These are phyloP conservation scores for Lantana camara DNA, from an alignment of 257 asterid genomes.

Conservation along the genomic window DNA sequence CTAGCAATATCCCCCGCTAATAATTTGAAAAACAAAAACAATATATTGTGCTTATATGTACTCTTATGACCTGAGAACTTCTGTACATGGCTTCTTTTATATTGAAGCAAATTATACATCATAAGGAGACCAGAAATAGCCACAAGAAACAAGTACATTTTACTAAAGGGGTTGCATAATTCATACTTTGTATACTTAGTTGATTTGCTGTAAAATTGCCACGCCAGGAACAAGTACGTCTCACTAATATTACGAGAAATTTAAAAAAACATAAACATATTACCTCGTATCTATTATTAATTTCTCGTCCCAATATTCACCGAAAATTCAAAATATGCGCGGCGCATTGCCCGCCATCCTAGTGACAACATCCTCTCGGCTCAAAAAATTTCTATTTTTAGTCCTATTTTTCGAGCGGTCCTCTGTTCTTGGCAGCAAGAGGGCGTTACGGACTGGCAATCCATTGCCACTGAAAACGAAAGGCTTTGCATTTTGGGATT, in stretches of 20 bases:
- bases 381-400: slow-evolving; percentile 10
- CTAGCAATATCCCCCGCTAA: slow-evolving; percentile 3
- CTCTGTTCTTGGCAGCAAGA: slow-evolving; percentile 31
- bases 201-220: too few relatives aligned
- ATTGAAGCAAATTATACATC: not conserved
- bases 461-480: slow-evolving; percentile 49
- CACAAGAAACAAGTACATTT: too few relatives aligned
- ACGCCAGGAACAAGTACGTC: too few relatives aligned
- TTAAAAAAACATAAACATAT: not conserved
- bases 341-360: slow-evolving; percentile 21
- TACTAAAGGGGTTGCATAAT: too few relatives aligned
- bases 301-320: too few relatives aligned
- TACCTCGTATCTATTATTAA: too few relatives aligned
- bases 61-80: slow-evolving; percentile 12
- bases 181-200: too few relatives aligned
- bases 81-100: slow-evolving; percentile 13
- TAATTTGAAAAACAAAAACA: slow-evolving; percentile 7
- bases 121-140: too few relatives aligned
- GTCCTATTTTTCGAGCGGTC: slow-evolving; percentile 24
- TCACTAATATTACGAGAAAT: too few relatives aligned
- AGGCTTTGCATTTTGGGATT: slow-evolving; percentile 39
- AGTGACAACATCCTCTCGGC: not conserved
- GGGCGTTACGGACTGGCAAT: slow-evolving; percentile 35
- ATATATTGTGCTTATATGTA: slow-evolving; percentile 17
- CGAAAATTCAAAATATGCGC: not conserved